phyloP scores from a whole-genome alignment of 2,329 filamentous ascomycete species.

The Aspergillus sp. region DNA sequence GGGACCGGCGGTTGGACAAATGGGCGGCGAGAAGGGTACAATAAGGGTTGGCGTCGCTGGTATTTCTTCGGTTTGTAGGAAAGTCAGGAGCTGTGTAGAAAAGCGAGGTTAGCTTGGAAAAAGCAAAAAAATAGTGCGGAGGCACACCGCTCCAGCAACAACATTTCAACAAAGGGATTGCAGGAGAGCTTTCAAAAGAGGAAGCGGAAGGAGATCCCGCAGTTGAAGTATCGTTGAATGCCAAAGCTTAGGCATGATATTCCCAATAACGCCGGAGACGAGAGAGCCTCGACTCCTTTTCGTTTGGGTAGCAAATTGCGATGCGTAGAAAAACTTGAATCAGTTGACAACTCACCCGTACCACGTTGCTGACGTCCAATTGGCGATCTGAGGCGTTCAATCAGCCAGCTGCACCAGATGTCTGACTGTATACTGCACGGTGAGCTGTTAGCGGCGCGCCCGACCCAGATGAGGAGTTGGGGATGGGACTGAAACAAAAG shows the following conservation, averaged over 20 bases:
- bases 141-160: constrained; percentile 12
- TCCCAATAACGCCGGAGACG: neutral
- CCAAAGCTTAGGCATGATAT: neutral
- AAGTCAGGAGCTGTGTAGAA: neutral
- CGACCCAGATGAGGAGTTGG: constrained; percentile 3
- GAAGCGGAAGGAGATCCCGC: neutral
- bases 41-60: neutral
- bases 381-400: constrained; percentile 2
- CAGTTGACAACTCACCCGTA: constrained; percentile 17
- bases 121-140: constrained; percentile 9
- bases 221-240: neutral
- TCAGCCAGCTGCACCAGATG: constrained; percentile 4
- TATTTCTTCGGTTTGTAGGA: neutral
- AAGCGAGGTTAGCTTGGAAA: constrained; percentile 9
- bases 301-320: constrained; percentile 4
- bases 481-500: constrained; percentile 11
- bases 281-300: constrained; percentile 11
- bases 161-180: neutral
- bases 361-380: constrained; percentile 16
- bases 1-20: neutral
- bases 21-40: neutral
- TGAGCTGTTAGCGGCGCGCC: constrained; percentile 12
- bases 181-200: neutral
- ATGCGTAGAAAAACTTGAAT: constrained; percentile 5
- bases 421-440: constrained; percentile 4